Conservation (phyloP, 208 protist genomes). For the Jaenimonas drosophilae region DNA sequence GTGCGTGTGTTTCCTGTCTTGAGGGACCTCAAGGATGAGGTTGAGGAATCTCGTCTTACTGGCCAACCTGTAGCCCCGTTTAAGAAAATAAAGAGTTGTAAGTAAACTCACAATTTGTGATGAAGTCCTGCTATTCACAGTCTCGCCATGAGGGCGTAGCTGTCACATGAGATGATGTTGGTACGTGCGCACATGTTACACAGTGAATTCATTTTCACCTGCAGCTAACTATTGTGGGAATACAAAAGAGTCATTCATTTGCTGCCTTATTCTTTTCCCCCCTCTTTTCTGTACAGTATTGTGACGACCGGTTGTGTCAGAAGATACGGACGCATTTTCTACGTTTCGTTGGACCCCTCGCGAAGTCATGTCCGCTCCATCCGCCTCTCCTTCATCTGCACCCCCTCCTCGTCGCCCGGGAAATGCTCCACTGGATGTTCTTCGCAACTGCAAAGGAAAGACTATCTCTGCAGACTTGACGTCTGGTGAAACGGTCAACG, state of each 20-base stretch:
- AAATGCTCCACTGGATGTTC: conserved; percentile 61
- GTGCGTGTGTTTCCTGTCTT: conserved; percentile 35
- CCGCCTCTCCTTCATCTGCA: not conserved
- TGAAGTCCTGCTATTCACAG: too few species aligned
- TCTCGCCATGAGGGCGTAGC: too few species aligned
- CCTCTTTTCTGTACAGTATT: not conserved
- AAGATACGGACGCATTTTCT: not conserved
- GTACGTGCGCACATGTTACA: too few species aligned
- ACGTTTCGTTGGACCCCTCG: not conserved
- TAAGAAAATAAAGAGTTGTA: conserved; percentile 11
- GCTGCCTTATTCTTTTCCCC: not conserved
- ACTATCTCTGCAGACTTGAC: conserved; percentile 64
- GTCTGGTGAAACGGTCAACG: conserved; percentile 70
- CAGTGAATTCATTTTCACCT: too few species aligned
- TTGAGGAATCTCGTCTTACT: conserved; percentile 13
- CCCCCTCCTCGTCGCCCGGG: conserved; percentile 11
- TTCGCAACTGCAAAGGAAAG: conserved; percentile 73
- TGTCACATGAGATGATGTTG: too few species aligned
- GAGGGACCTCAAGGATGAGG: conserved; percentile 20
- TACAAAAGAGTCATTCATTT: too few species aligned
- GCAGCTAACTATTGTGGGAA: too few species aligned
- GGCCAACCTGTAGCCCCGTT: conserved; percentile 11
- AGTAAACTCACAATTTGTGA: too few species aligned
- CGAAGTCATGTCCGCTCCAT: not conserved
- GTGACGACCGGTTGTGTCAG: not conserved